A percentile compares a stretch with the other conserved stretches of the same genome.
phyloP scores from a whole-genome alignment of 177 flowering plant species.

The Tripterygium wilfordii region DNA sequence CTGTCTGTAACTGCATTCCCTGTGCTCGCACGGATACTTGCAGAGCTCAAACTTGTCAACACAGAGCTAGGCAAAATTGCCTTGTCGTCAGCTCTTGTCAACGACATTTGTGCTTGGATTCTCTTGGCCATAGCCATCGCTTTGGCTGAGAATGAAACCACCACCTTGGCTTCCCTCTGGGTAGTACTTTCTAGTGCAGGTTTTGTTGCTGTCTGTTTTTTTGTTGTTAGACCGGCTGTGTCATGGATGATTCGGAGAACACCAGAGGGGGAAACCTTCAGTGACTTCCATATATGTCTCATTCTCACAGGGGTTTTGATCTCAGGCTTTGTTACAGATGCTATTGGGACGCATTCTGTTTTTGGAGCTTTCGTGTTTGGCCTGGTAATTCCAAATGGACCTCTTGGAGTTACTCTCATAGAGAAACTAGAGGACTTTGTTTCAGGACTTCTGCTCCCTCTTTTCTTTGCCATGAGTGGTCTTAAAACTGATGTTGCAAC shows the following conservation, averaged over 20 bases:
- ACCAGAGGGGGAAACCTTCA: constrained; percentile 24
- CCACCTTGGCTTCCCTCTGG: constrained; percentile 19
- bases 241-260: constrained; percentile 21
- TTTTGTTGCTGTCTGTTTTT: constrained; percentile 21
- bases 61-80: constrained; percentile 54
- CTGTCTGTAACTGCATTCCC: constrained; percentile 61
- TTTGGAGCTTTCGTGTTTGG: constrained; percentile 57
- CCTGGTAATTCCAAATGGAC: constrained; percentile 30
- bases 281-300: constrained; percentile 38
- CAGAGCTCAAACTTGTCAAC: constrained; percentile 48
- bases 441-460: constrained; percentile 46
- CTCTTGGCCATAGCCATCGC: constrained; percentile 54
- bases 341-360: constrained; percentile 48
- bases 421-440: constrained; percentile 56
- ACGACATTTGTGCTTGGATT: constrained; percentile 51
- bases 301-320: constrained; percentile 57
- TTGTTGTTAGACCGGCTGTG: constrained; percentile 23
- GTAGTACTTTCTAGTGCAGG: constrained; percentile 19
- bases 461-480: constrained; percentile 56
- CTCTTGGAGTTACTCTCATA: constrained; percentile 34
- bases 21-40: constrained; percentile 51
- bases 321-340: constrained; percentile 48
- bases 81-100: constrained; percentile 48
- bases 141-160: constrained; percentile 23
- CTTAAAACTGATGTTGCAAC: constrained; percentile 28